Evolutionary conservation across 306 rosid genomes (phyloP), one percentile per base, ranked within the genome.

Genomic region (Lathyrus aphaca): DNA sequence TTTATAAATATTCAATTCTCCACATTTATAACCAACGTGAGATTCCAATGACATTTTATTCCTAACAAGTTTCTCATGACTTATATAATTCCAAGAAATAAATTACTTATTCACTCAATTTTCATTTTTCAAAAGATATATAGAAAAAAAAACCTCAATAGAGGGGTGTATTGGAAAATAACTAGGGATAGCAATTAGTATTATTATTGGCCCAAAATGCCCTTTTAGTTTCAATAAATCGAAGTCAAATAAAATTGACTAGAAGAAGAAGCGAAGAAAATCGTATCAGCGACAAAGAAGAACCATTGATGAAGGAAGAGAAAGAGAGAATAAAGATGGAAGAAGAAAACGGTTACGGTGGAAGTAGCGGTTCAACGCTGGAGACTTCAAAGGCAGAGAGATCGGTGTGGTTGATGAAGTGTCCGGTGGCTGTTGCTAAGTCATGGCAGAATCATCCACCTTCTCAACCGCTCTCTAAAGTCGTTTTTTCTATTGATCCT

Each of bases 331-430:
- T 2, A 25, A 29, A 25, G 25, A 86, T 81, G 87, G 96, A 89
- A 6, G 93, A 88, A n/a, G 96, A 86, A 48, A 74, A 80, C 19
- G 79, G 82, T 50, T 69, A 68, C 18, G 71, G 88, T 21, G 68
- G 81, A 0, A 72, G 88, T n/a, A 71, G 86, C 67, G 76, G 76
- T 58, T 65, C 82, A 10, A 80, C 82, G 82, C 18, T 94, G 87
- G 99, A 94, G 49, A 90, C 88, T 3, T 76, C 71, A 10, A 94
- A 82, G 69, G 86, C 97, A 0, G 99, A 94, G 76, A 86, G 92
- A 82, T 88, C 97, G 25, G 99, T 91, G 68, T 94, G 99, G 97
- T 69, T 95, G 70, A 95, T 95, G 99, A 95, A 95, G 91, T 89
- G 97, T 27, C 99, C 97, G 3, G 46, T 85, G 61, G 91, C 74